These are phyloP conservation scores for Aspergillus neoniger DNA, from an alignment of 2,329 filamentous ascomycete species.

Conservation along the genomic window DNA sequence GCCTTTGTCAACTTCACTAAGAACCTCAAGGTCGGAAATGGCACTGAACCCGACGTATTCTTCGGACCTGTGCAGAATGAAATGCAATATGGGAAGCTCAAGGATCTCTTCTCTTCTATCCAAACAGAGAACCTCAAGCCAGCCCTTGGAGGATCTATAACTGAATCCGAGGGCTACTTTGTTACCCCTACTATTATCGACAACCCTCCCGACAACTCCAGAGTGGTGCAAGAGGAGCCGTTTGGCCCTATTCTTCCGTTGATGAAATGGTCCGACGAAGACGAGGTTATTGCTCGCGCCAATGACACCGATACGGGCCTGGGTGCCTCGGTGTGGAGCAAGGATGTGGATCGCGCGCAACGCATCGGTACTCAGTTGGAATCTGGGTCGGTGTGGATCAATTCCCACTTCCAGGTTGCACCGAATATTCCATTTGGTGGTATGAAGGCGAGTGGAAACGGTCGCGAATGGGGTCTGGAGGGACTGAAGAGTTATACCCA, in stretches of 20 bases:
- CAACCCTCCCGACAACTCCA: constrained; percentile 55
- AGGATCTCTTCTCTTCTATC: constrained; percentile 57
- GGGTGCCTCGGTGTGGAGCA: constrained; percentile 58
- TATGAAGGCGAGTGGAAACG: constrained; percentile 1
- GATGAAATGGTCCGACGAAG: constrained; percentile 59
- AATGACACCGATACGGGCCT: constrained; percentile 56
- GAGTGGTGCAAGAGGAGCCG: constrained; percentile 59
- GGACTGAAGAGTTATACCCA: constrained; percentile 8
- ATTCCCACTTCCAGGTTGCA: constrained; percentile 6
- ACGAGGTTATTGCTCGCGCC: constrained; percentile 57
- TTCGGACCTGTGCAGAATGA: constrained; percentile 64
- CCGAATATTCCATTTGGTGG: constrained; percentile 5
- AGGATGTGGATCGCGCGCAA: constrained; percentile 42
- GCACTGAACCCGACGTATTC: constrained; percentile 43
- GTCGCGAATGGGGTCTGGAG: constrained; percentile 4
- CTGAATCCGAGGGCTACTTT: constrained; percentile 53
- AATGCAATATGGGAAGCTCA: constrained; percentile 64
- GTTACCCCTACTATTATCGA: constrained; percentile 59
- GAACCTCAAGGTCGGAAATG: constrained; percentile 35
- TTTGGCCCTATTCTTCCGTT: constrained; percentile 65
- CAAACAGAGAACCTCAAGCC: constrained; percentile 56
- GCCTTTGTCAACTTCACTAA: constrained; percentile 47
- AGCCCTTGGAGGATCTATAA: constrained; percentile 49
- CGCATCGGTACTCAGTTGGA: not conserved
- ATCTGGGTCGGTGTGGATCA: constrained; percentile 7